phyloP scores from a whole-genome alignment of 371 early-diverging fungal species.

The Dichotomocladium elegans region DNA sequence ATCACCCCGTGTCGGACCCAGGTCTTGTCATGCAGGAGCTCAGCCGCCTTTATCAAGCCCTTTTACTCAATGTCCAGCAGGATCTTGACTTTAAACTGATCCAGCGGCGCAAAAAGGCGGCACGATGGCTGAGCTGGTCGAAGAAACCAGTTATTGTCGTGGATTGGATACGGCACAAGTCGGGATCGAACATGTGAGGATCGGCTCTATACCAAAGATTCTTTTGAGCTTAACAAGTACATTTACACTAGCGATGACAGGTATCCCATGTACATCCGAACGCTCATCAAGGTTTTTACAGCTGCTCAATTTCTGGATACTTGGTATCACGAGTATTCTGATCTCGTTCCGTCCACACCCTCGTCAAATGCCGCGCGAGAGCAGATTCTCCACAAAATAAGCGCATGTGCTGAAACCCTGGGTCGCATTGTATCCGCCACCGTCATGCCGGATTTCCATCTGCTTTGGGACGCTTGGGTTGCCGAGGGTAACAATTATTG shows the following conservation, averaged over 20 bases:
- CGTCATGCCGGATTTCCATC: neutral
- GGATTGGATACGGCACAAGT: too few relatives aligned
- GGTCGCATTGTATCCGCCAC: slow-evolving; percentile 2
- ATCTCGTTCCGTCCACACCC: neutral
- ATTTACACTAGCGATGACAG: slow-evolving; percentile 5
- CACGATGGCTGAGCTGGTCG: too few relatives aligned
- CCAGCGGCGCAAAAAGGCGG: too few relatives aligned
- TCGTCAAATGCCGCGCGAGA: neutral
- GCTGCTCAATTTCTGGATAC: slow-evolving; percentile 2
- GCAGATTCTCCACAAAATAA: slow-evolving; percentile 2
- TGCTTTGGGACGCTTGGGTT: neutral
- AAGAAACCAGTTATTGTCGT: neutral
- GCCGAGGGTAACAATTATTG: neutral
- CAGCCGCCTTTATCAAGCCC: neutral
- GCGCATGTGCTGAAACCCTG: slow-evolving; percentile 1
- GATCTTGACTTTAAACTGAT: too few relatives aligned
- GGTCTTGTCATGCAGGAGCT: neutral
- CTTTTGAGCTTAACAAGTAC: too few relatives aligned
- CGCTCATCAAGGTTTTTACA: slow-evolving; percentile 4
- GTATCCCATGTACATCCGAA: slow-evolving; percentile 5
- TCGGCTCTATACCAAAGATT: too few relatives aligned
- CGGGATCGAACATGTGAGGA: too few relatives aligned
- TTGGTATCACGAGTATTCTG: neutral
- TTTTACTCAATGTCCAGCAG: too few relatives aligned
- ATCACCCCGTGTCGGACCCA: neutral